Base-by-base conservation (phyloP, 2,329 filamentous ascomycete genomes). In the Cercospora zeae-maydis region DNA sequence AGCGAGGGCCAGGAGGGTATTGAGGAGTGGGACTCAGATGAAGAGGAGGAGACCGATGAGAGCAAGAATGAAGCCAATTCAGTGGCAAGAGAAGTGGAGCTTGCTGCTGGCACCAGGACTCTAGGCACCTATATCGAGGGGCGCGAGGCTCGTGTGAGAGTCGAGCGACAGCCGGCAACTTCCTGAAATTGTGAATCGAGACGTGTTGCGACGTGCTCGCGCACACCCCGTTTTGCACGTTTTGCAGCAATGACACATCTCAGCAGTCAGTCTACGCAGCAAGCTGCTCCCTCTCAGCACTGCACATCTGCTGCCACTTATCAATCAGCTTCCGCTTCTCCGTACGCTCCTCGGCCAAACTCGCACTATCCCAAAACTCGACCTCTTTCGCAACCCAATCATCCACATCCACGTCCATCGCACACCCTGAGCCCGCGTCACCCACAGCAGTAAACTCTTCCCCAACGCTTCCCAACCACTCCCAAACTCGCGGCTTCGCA, bases 51-150 rank as follows among this genome's bases (percentile, higher is more conserved):
- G 6, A 72, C 72, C 39, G 75, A 70, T 4, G 74, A 69, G 24
- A 66, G 6, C 19, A 16, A 58, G 9, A 67, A 66, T 37, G 75
- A 79, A 10, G 86, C 83, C 1, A 83, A 86, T 66, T 92, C 89
- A 82, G 82, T 92, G 54, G 88, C 88, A 75, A 82, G 92, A 63
- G 91, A 96, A 75, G 87, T 92, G 33, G 89, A 93, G 75, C 81
- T 97, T 59, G 84, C 84, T 61, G 88, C 93, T 70, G 89, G 91
- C 11, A 93, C 91, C 9, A 86, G 91, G 71, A 87, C 90, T 75
- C 81, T 96, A 67, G 92, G 92, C 1, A 93, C 92, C 70, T 92
- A 88, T 76, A 86, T 97, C 62, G 92, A 96, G 73, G 87, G 88
- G 0, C 74, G 80, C 65, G 87, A 91, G 72, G 90, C 86, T 9